Conservation (phyloP, 2,329 filamentous ascomycete species). For the Diaporthe citriasiana region DNA sequence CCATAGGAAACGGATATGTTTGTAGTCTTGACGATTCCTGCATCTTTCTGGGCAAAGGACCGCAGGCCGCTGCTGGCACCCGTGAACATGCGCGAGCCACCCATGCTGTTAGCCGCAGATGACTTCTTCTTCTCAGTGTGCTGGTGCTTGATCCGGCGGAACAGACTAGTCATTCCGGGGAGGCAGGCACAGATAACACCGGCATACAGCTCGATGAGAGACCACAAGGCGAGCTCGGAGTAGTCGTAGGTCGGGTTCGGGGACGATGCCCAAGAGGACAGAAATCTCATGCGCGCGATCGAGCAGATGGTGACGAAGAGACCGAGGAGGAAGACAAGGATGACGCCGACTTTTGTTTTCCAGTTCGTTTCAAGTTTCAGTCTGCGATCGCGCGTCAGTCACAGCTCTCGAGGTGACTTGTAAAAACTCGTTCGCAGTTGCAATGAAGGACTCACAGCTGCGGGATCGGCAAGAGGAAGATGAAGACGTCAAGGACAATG, state of each 20-base stretch:
- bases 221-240: constrained; percentile 58
- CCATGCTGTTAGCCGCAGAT: constrained; percentile 38
- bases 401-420: not conserved
- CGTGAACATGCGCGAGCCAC: constrained; percentile 34
- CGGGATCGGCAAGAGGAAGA: constrained; percentile 54
- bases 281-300: constrained; percentile 53
- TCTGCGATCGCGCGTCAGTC: constrained; percentile 32
- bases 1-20: constrained; percentile 39
- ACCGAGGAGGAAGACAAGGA: constrained; percentile 56
- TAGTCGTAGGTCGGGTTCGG: constrained; percentile 59
- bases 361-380: constrained; percentile 48
- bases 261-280: constrained; percentile 52
- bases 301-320: constrained; percentile 54
- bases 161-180: constrained; percentile 55
- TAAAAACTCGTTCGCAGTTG: not conserved
- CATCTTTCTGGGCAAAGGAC: constrained; percentile 18
- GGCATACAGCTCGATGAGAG: constrained; percentile 57
- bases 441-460: constrained; percentile 45
- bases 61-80: constrained; percentile 33
- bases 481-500: constrained; percentile 54
- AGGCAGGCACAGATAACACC: constrained; percentile 59
- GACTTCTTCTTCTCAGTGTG: constrained; percentile 44
- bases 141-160: constrained; percentile 44
- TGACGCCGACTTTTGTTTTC: constrained; percentile 49
- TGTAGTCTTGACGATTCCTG: constrained; percentile 41